A percentile compares a stretch with the other conserved stretches of the same genome.
Evolutionary conservation across 169 alveolate species (phyloP).

Genomic region (Cyclospora cayetanensis): DNA sequence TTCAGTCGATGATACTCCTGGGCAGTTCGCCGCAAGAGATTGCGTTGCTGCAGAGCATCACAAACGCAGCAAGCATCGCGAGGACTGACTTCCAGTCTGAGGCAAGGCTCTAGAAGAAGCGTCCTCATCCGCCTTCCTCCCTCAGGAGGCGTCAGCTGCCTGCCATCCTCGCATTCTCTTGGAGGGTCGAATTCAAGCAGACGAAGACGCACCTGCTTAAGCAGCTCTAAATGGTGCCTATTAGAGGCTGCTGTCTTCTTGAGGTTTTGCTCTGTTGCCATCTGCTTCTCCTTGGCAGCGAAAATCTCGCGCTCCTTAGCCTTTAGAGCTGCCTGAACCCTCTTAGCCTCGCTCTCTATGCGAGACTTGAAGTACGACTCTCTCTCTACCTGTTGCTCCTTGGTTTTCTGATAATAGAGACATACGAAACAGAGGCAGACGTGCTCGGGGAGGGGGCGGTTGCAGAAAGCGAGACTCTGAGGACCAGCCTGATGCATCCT

Average conservation of each 20-base stretch:
- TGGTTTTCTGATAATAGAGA: background rate
- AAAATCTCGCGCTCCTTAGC: background rate
- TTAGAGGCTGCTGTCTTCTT: background rate
- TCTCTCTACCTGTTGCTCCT: background rate
- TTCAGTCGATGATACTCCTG: background rate
- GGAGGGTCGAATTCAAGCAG: no score
- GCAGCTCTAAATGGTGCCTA: background rate
- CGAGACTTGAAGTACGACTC: background rate
- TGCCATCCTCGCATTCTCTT: no score
- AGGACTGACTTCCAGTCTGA: no score
- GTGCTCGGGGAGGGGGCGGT: no score
- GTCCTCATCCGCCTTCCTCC: no score
- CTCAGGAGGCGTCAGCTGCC: no score
- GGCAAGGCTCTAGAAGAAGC: no score
- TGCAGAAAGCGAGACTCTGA: no score
- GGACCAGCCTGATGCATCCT: no score
- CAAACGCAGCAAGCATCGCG: no score
- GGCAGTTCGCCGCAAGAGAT: background rate
- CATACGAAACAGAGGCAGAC: no score
- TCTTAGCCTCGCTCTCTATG: background rate
- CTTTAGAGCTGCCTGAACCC: background rate
- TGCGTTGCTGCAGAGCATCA: slow-evolving; percentile 6
- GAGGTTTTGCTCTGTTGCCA: background rate
- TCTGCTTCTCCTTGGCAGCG: background rate
- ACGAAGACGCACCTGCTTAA: no score